Conservation (phyloP, 768 basidiomycete genomes). For the Termitomyces sp. region DNA sequence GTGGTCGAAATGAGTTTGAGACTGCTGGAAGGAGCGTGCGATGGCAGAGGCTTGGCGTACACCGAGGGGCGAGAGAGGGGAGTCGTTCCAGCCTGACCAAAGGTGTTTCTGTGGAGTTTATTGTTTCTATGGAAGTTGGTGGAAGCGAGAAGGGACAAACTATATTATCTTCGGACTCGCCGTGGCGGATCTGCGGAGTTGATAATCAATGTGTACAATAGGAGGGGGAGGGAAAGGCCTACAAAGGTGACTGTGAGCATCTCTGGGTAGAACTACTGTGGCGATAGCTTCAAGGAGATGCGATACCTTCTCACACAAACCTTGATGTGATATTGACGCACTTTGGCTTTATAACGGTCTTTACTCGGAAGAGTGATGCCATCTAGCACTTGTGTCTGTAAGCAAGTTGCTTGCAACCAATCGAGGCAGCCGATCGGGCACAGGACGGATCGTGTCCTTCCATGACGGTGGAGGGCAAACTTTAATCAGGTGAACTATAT, state of each 20-base stretch:
- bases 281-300: background rate
- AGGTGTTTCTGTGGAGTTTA: slow-evolving; percentile 26
- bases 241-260: slow-evolving; percentile 11
- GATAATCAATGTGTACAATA: background rate
- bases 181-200: slow-evolving; percentile 1
- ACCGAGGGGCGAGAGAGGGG: slow-evolving; percentile 68
- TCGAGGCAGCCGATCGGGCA: no score
- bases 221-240: background rate
- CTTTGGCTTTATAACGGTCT: background rate
- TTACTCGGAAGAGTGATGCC: background rate
- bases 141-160: background rate
- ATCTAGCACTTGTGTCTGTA: background rate
- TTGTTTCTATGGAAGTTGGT: background rate
- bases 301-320: background rate
- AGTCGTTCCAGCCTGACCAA: slow-evolving; percentile 78
- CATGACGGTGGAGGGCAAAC: no score
- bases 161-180: slow-evolving; percentile 5
- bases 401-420: no score
- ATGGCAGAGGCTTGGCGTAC: slow-evolving; percentile 56
- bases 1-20: slow-evolving; percentile 39
- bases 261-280: background rate
- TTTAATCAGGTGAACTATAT: no score
- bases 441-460: no score
- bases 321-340: background rate
- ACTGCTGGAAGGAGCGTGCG: slow-evolving; percentile 38